Base-by-base conservation (phyloP, 768 basidiomycete genomes). In the Harrya chromipes region DNA sequence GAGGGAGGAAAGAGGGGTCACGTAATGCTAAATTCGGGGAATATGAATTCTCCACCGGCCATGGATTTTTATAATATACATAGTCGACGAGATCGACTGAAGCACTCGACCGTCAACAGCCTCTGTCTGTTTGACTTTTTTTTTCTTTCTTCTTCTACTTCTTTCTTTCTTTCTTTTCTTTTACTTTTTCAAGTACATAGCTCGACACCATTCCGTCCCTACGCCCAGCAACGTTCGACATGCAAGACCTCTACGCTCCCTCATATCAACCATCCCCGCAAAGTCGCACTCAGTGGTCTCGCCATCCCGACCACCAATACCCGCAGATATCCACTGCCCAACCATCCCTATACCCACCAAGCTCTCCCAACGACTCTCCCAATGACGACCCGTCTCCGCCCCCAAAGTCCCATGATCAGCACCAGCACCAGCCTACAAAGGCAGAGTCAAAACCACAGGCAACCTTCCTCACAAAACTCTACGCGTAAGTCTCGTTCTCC, bases 391-490 rank as follows among this genome's bases (percentile, higher is more conserved):
- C 79, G 50, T 78, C 82, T 31, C 60, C 65, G 6, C 58, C 38
- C 21, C 63, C 37, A 49, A 71, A 69, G 56, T 55, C 66, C 43
- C 64, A 68, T n/a, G 69, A 66, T 65, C 78, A 74, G 60, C 67
- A 55, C 54, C 68, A 72, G 39, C 72, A 80, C 34, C 77, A 73
- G 44, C 71, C 76, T n/a, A 72, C 74, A 67, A 90, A 89, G 74
- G 64, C 80, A 36, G 87, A 89, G 56, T 73, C 80, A 47, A 92
- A 93, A 70, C 89, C 87, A 0, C 89, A 93, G 74, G 87, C 90
- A 0, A 94, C 93, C n/a, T 97, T 97, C 68, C 78, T 97, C 64
- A 97, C 93, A 69, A 95, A 94, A 78, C 81, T 97, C 43, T 97
- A 94, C 81, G 87, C 87, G 92, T 92, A 64, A 62, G 88, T 84